A percentile compares a stretch with the other conserved stretches of the same genome.
Evolutionary conservation across 129 eudicot species (phyloP).

Genomic region (Artemisia tridentata): DNA sequence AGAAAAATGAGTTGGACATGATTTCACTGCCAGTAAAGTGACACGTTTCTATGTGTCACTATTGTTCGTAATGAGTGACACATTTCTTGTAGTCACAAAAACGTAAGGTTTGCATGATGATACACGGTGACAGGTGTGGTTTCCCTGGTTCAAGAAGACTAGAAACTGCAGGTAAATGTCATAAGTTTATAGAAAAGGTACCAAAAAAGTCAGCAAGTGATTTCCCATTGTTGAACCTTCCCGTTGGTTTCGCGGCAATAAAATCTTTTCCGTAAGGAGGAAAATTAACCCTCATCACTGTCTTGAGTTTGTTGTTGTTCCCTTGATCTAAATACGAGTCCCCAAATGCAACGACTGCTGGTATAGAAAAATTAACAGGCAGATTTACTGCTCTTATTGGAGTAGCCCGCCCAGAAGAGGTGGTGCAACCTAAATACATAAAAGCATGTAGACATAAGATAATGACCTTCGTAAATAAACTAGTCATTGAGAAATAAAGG

Average conservation of each 20-base stretch:
- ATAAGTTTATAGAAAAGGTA: conserved; percentile 6
- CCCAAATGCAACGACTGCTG: conserved; percentile 55
- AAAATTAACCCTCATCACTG: conserved; percentile 41
- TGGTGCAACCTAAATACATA: not conserved
- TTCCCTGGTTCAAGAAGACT: too few species aligned
- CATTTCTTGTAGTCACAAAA: too few species aligned
- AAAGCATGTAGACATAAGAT: not conserved
- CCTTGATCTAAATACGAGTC: conserved; percentile 64
- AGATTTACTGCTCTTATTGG: conserved; percentile 14
- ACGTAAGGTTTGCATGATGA: too few species aligned
- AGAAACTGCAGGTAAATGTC: too few species aligned
- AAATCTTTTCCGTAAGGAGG: conserved; percentile 68
- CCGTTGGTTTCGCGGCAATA: conserved; percentile 54
- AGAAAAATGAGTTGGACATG: too few species aligned
- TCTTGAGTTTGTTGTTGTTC: conserved; percentile 43
- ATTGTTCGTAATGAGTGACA: too few species aligned
- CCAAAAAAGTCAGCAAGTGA: conserved; percentile 49
- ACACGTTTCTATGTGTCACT: too few species aligned
- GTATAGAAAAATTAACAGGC: conserved; percentile 34
- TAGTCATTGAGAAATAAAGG: not conserved
- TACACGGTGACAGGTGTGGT: too few species aligned
- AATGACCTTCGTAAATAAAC: not conserved
- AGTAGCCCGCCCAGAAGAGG: too few species aligned
- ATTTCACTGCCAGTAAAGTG: too few species aligned
- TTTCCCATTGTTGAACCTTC: conserved; percentile 60